phyloP scores from a whole-genome alignment of 495 filamentous ascomycete species.

The Aspergillus sclerotioniger region DNA sequence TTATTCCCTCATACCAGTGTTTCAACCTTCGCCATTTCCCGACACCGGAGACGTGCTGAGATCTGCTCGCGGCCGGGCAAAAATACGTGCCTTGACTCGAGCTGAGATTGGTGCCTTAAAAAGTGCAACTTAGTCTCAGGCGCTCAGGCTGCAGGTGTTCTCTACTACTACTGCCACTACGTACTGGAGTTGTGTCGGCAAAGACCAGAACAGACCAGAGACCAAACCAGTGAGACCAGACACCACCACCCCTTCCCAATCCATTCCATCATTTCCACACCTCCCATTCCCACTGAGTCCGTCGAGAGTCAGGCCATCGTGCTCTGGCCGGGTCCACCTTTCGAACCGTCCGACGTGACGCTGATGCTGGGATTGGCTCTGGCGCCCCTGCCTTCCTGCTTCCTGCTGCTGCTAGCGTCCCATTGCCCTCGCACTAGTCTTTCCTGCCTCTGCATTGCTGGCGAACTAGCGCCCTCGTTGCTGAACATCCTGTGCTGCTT shows the following conservation, averaged over 20 bases:
- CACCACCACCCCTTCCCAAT: constrained; percentile 2
- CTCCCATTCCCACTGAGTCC: background rate
- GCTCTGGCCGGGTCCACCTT: constrained; percentile 29
- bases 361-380: constrained; percentile 30
- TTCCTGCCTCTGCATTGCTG: constrained; percentile 16
- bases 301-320: constrained; percentile 39
- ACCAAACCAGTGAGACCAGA: background rate
- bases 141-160: constrained; percentile 20
- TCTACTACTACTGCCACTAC: constrained; percentile 4
- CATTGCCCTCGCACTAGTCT: constrained; percentile 9
- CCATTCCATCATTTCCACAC: constrained; percentile 8
- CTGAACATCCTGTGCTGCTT: constrained; percentile 23
- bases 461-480: constrained; percentile 14
- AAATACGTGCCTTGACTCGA: background rate
- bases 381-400: constrained; percentile 21
- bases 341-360: constrained; percentile 26
- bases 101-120: constrained; percentile 17
- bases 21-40: background rate
- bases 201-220: too few species aligned
- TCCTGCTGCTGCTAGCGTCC: constrained; percentile 20
- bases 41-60: constrained; percentile 15
- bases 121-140: constrained; percentile 9
- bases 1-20: too few species aligned
- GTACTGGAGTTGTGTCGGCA: too few species aligned
- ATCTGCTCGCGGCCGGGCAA: constrained; percentile 18